Percentiles rank a stretch among this genome's conserved stretches.
phyloP scores from a whole-genome alignment of 805 yeast species.

The Hemisphaericaspora nanyangensis region DNA sequence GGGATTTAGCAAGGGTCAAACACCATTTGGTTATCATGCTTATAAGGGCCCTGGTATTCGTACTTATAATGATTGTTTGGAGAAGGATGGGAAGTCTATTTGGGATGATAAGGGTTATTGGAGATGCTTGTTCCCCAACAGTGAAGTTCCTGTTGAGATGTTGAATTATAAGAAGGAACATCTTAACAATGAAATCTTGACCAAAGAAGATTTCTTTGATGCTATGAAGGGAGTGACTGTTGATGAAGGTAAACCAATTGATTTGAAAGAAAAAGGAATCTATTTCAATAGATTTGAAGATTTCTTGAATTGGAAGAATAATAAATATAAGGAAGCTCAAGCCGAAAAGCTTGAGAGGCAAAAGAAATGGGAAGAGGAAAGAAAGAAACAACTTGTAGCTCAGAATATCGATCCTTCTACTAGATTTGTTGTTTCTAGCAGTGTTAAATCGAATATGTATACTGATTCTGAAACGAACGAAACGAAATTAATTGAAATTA shows the following conservation, averaged over 20 bases:
- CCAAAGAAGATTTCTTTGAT: slow-evolving; percentile 57
- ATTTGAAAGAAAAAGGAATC: slow-evolving; percentile 48
- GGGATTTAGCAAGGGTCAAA: slow-evolving; percentile 16
- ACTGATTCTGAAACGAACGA: slow-evolving; percentile 26
- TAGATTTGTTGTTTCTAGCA: slow-evolving; percentile 21
- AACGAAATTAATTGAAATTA: slow-evolving; percentile 25
- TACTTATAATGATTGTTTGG: slow-evolving; percentile 61
- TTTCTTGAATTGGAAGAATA: slow-evolving; percentile 63
- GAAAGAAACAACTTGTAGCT: not conserved
- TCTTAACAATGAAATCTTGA: slow-evolving; percentile 31
- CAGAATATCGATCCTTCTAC: not conserved
- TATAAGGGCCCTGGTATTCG: slow-evolving; percentile 56
- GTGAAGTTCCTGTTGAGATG: slow-evolving; percentile 29
- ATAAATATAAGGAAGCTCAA: slow-evolving; percentile 46
- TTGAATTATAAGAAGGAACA: slow-evolving; percentile 23
- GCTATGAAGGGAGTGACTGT: slow-evolving; percentile 13
- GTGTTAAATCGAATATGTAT: slow-evolving; percentile 21
- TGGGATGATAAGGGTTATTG: slow-evolving; percentile 88
- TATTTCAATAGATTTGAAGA: slow-evolving; percentile 66
- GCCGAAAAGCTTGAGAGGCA: slow-evolving; percentile 25
- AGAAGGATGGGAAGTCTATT: slow-evolving; percentile 61
- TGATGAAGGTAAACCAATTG: slow-evolving; percentile 17
- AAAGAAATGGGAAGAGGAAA: slow-evolving; percentile 4
- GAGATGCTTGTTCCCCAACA: slow-evolving; percentile 82
- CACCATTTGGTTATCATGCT: slow-evolving; percentile 47